Evolutionary conservation across 2,329 filamentous ascomycete species (phyloP), one percentile per base, ranked within the genome.

Genomic region (Dothiorella sarmentorum): DNA sequence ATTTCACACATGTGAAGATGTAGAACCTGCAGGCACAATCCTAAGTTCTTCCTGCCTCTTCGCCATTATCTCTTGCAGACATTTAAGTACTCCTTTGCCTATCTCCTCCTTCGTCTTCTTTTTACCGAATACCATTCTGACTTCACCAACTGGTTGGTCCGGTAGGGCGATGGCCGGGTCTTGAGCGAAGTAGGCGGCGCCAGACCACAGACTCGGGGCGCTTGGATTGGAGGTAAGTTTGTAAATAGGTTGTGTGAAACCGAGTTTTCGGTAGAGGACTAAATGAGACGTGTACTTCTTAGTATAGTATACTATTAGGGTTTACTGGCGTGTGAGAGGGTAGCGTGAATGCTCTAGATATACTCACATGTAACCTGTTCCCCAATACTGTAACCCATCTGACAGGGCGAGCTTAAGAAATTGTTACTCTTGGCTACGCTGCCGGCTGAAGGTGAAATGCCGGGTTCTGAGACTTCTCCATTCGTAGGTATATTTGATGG

Each of bases 21-120:
- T 15, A 15, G n/a, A 38, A 40, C 26, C n/a, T 27, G 38, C 49
- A 29, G 26, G 18, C 65, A 44, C 13, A 58, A 62, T 57, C 22
- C 49, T 60, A 37, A 61, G 65, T 40, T 52, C 62, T 29, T 37
- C 61, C 52, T 64, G 15, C 59, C 70, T 47, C 58, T 58, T 31
- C 43, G 61, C 62, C 59, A 31, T 61, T 26, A 80, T 69, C 13
- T 66, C 67, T 52, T 68, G 65, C 45, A 81, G 63, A 40, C 78
- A 69, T 22, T 52, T 63, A 24, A 77, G 59, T 5, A 78, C 72
- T 27, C 68, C 56, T 58, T 69, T 65, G 17, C 78, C 78, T 66
- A 77, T 76, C 61, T 74, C 73, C 59, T 81, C 76, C 65, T 76
- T 80, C 0, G 78, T 78, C 45, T 70, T 76, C 67, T 79, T 79